Percentiles rank a stretch among this genome's conserved stretches.
Conservation (phyloP, 441 rosid genomes). For the Gossypium davidsonii region DNA sequence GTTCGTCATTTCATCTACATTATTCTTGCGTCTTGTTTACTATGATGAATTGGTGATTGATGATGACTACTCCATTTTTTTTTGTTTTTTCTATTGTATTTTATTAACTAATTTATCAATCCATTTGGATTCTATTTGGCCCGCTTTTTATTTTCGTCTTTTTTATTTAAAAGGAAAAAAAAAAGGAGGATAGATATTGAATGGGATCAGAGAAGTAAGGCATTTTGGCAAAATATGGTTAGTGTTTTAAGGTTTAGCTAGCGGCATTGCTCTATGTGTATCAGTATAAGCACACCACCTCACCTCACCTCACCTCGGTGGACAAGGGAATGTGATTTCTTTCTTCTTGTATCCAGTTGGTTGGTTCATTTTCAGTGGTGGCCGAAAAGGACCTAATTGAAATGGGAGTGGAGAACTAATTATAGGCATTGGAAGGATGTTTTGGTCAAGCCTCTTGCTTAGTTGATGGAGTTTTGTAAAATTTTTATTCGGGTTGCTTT, state of each 20-base stretch:
- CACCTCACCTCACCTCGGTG: neutral
- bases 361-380: slow-evolving; percentile 14
- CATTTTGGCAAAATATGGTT: too few relatives aligned
- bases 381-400: slow-evolving; percentile 13
- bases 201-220: too few relatives aligned
- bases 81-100: slow-evolving; percentile 4
- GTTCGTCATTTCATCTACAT: neutral
- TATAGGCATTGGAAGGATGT: slow-evolving; percentile 17
- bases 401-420: neutral
- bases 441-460: slow-evolving; percentile 1
- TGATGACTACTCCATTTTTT: neutral
- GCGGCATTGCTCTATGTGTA: too few relatives aligned
- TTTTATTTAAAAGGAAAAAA: neutral
- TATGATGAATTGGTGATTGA: neutral
- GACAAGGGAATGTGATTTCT: slow-evolving; percentile 5
- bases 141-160: slow-evolving; percentile 18
- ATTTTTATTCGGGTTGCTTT: neutral
- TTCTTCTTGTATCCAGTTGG: neutral
- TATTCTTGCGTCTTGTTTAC: neutral
- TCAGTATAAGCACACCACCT: too few relatives aligned
- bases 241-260: too few relatives aligned
- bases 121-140: slow-evolving; percentile 28
- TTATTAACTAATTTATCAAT: slow-evolving; percentile 21
- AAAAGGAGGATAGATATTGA: neutral
- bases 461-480: neutral